phyloP scores from a whole-genome alignment of 2,329 filamentous ascomycete genomes.

The Fusarium keratoplasticum region DNA sequence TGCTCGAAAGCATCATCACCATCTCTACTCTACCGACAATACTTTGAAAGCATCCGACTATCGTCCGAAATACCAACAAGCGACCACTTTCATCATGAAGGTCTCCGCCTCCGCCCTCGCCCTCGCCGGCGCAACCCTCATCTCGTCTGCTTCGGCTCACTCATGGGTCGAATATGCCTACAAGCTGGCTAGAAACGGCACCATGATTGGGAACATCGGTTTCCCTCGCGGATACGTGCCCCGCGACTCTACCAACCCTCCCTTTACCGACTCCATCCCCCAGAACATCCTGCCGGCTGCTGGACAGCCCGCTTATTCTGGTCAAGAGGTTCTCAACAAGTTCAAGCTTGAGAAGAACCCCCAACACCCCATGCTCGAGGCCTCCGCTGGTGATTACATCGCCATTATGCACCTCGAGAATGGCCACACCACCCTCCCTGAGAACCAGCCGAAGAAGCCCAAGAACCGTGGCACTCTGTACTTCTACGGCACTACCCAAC shows the following conservation, averaged over 20 bases:
- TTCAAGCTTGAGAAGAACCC: constrained; percentile 52
- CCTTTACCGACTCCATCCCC: constrained; percentile 69
- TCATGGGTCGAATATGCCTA: constrained; percentile 85
- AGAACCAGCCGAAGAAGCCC: constrained; percentile 69
- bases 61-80: constrained; percentile 3
- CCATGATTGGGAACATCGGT: constrained; percentile 76
- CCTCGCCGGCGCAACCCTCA: constrained; percentile 42
- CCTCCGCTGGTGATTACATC: constrained; percentile 70
- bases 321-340: constrained; percentile 63
- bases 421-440: constrained; percentile 75
- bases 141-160: constrained; percentile 66
- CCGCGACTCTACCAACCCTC: constrained; percentile 61
- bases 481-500: constrained; percentile 76
- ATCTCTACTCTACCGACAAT: constrained; percentile 1
- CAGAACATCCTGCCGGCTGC: constrained; percentile 72
- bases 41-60: neutral
- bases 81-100: constrained; percentile 36
- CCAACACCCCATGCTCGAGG: constrained; percentile 71
- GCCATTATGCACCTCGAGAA: constrained; percentile 80
- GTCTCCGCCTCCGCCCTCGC: constrained; percentile 30
- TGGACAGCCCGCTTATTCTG: constrained; percentile 73
- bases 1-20: constrained; percentile 12
- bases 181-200: constrained; percentile 78
- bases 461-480: constrained; percentile 77
- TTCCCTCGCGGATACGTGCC: constrained; percentile 78